These are phyloP conservation scores for Rhodotorula mucilaginosa DNA, from an alignment of 1,284 basidiomycete genomes.

Conservation along the genomic window DNA sequence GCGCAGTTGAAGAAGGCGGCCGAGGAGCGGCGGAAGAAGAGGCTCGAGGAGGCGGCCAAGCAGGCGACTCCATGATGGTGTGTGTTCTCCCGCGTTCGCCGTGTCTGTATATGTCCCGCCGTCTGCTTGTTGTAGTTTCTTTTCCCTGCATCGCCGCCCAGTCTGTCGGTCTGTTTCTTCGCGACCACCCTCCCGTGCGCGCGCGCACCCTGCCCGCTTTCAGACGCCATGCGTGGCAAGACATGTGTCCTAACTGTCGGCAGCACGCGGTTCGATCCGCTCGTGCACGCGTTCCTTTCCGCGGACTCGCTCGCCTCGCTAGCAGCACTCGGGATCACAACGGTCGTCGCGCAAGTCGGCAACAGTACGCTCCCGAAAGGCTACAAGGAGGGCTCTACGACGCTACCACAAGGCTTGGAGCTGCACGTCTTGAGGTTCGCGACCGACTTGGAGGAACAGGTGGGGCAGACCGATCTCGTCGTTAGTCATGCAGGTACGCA, in stretches of 20 bases:
- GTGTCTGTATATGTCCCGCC: not conserved
- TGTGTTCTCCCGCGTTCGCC: not conserved
- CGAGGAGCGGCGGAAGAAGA: conserved; percentile 41
- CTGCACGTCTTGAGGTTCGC: conserved; percentile 72
- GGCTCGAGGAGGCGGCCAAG: conserved; percentile 21
- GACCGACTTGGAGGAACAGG: conserved; percentile 64
- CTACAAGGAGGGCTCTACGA: conserved; percentile 44
- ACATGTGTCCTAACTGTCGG: conserved; percentile 72
- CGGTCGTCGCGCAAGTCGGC: conserved; percentile 73
- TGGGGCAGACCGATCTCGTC: conserved; percentile 67
- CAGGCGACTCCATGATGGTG: not conserved
- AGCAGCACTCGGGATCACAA: conserved; percentile 57
- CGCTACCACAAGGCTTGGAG: conserved; percentile 46
- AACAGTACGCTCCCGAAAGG: conserved; percentile 52
- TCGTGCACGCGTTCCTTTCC: conserved; percentile 66
- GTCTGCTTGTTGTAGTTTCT: not conserved
- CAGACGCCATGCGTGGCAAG: not conserved
- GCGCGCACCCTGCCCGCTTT: too few relatives aligned
- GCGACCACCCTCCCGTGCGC: too few relatives aligned
- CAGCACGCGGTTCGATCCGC: conserved; percentile 77
- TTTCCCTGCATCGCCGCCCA: not conserved
- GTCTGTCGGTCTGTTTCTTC: too few relatives aligned
- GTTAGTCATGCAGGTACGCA: conserved; percentile 86
- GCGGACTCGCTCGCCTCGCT: conserved; percentile 57
- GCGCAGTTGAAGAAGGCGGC: conserved; percentile 43